Base-by-base conservation (phyloP, 75 land plant genomes). In the Picea glauca region DNA sequence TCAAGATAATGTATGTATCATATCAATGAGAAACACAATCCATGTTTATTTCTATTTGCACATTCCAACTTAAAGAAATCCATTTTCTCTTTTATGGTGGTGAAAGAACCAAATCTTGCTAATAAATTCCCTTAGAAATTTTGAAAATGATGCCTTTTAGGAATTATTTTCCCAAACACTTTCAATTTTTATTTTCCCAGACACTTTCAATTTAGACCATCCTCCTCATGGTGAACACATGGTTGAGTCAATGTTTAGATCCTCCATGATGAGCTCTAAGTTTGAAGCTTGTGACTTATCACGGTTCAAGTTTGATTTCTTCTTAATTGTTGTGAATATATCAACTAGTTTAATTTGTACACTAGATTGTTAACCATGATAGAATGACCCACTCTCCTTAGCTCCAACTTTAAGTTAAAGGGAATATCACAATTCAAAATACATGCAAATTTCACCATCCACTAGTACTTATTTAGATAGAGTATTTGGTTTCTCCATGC, bases 341-440 rank as follows among this genome's bases (percentile, higher is more conserved):
- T 88, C 88, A 61, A 86, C 58, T 76, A 92, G 80, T 46, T 92
- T 92, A 86, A 72, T 76, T 86, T 88, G 81, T 92, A 92, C 8
- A 92, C 43, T 50, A 91, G 94, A 30, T 84, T 83, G 62, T 85
- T 89, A 14, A 86, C 86, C 87, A 88, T 86, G 58, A 90, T 46
- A 1, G 78, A 40, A 57, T 88, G 84, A 58, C 94, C 92, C 76
- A 75, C 81, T 26, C 68, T 77, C 13, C 88, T 81, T 17, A 92
- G 81, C 79, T 89, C 88, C 72, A 81, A 76, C 80, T 92, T 92
- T 4, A 92, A 54, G 3, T 63, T 46, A 73, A 72, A 84, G 8
- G 87, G 78, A 13, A 87, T 88, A 54, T 88, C 84, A 72, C 87
- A 92, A 58, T 83, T 88, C 26, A 92, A 79, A 9, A 88, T 75